Conservation (phyloP, 306 rosid genomes). For the Pyrus pyrifolia region DNA sequence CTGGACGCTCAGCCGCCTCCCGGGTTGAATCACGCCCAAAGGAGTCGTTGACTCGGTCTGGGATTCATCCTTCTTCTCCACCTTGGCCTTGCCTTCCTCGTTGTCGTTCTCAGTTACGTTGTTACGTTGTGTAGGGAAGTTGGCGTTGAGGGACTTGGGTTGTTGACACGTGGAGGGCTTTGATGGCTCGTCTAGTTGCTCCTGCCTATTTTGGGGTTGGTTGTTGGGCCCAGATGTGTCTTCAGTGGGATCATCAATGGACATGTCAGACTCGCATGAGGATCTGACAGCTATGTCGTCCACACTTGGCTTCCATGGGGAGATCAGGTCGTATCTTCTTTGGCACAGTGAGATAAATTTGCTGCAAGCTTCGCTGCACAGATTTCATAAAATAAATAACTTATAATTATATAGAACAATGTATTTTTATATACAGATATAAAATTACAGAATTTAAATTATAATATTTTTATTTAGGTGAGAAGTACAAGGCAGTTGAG, state of each 20-base stretch:
- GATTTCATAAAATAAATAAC: not conserved
- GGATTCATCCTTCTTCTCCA: conserved; percentile 25
- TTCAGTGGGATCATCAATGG: conserved; percentile 73
- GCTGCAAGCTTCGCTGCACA: conserved; percentile 74
- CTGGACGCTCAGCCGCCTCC: conserved; percentile 88
- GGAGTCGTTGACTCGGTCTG: conserved; percentile 21
- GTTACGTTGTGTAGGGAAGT: conserved; percentile 18
- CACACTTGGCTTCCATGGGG: conserved; percentile 45
- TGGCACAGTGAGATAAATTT: conserved; percentile 49
- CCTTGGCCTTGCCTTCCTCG: conserved; percentile 29
- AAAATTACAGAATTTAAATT: not conserved
- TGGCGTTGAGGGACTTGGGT: conserved; percentile 29
- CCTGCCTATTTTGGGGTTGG: conserved; percentile 12
- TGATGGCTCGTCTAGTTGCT: conserved; percentile 8
- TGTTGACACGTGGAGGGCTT: conserved; percentile 51
- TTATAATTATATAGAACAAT: not conserved
- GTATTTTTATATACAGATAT: not conserved
- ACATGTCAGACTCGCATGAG: conserved; percentile 88
- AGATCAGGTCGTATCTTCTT: conserved; percentile 65
- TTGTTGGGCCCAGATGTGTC: conserved; percentile 30
- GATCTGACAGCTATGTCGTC: conserved; percentile 58
- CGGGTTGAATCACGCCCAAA: conserved; percentile 25
- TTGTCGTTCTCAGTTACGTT: conserved; percentile 34
- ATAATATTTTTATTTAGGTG: not conserved
- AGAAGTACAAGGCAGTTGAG: conserved; percentile 14